Conservation (phyloP, 2,329 filamentous ascomycete genomes). For the Nothomitra cinnamomea region DNA sequence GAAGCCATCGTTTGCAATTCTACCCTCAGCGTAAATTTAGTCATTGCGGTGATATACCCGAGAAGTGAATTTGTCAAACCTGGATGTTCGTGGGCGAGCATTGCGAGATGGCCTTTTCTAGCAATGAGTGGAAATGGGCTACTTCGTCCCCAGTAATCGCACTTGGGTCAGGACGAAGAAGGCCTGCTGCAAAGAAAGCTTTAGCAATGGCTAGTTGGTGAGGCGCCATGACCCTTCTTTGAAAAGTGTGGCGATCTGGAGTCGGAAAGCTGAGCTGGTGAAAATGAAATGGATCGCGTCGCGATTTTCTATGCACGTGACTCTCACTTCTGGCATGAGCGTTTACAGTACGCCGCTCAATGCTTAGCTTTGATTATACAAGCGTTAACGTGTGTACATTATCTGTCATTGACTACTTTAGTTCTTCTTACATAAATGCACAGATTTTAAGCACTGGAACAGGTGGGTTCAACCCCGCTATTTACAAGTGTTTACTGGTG, state of each 20-base stretch:
- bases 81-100: constrained; percentile 73
- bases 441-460: too few relatives aligned
- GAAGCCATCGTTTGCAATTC: constrained; percentile 79
- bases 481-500: too few relatives aligned
- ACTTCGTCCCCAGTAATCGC: constrained; percentile 53
- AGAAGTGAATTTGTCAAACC: constrained; percentile 42
- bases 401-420: too few relatives aligned
- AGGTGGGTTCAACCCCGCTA: too few relatives aligned
- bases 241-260: background rate
- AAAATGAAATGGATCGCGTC: too few relatives aligned
- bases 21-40: constrained; percentile 29
- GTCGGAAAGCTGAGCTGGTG: too few relatives aligned
- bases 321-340: too few relatives aligned
- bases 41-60: constrained; percentile 16
- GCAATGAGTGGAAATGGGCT: constrained; percentile 46
- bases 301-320: too few relatives aligned
- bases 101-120: constrained; percentile 47
- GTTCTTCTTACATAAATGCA: too few relatives aligned
- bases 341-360: too few relatives aligned
- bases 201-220: constrained; percentile 63
- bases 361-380: too few relatives aligned
- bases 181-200: constrained; percentile 56
- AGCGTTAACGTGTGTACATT: too few relatives aligned
- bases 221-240: constrained; percentile 36
- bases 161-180: constrained; percentile 57